These are phyloP conservation scores for Penicillium sp. DNA, from an alignment of 2,329 filamentous ascomycete genomes.

Conservation along the genomic window DNA sequence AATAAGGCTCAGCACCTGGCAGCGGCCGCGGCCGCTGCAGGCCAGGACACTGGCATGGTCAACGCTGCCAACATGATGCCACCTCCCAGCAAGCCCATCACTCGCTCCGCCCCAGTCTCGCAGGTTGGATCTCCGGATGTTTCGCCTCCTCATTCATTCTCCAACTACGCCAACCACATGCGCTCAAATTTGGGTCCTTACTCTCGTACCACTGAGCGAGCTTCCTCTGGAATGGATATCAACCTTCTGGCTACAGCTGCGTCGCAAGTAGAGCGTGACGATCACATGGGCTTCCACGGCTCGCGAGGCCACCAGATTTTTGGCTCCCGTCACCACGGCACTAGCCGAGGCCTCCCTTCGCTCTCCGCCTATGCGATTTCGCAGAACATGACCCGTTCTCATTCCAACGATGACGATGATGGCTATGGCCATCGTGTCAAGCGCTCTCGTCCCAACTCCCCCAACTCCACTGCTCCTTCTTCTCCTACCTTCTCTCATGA, in stretches of 20 bases:
- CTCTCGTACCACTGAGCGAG: constrained; percentile 48
- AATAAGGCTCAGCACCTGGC: constrained; percentile 74
- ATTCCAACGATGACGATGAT: constrained; percentile 74
- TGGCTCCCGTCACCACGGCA: constrained; percentile 45
- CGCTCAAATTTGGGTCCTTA: constrained; percentile 60
- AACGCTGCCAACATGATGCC: constrained; percentile 69
- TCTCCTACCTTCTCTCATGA: constrained; percentile 96
- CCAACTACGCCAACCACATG: constrained; percentile 59
- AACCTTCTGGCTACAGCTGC: constrained; percentile 69
- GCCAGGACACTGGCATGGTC: constrained; percentile 50
- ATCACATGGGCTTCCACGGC: constrained; percentile 47
- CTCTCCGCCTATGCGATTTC: constrained; percentile 72
- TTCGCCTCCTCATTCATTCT: constrained; percentile 87
- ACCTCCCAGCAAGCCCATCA: constrained; percentile 73
- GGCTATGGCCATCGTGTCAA: constrained; percentile 74
- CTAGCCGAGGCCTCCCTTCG: constrained; percentile 65
- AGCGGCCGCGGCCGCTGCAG: constrained; percentile 56
- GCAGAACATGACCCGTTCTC: constrained; percentile 86
- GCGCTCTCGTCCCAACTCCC: constrained; percentile 88
- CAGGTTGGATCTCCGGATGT: constrained; percentile 91
- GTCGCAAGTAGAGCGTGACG: constrained; percentile 65
- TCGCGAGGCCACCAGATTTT: constrained; percentile 47
- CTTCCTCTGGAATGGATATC: constrained; percentile 58
- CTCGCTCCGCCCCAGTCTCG: constrained; percentile 84
- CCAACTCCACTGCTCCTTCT: constrained; percentile 91